Conservation (phyloP, 176 grass and related monocot species). For the Themeda triandra region DNA sequence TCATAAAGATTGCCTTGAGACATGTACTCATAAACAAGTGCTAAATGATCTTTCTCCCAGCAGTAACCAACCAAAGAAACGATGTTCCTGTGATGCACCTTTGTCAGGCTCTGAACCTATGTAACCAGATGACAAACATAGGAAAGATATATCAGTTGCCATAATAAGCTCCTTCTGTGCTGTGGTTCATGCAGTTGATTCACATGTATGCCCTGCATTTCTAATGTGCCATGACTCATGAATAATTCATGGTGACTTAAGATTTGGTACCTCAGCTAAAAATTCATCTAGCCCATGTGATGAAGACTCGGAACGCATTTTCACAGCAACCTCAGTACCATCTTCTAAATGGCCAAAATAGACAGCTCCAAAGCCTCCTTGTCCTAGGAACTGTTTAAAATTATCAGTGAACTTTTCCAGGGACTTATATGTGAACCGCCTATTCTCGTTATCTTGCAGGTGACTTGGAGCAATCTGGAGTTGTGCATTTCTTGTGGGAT, state of each 20-base stretch:
- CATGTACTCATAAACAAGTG: too few relatives aligned
- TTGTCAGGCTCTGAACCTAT: too few relatives aligned
- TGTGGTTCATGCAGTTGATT: too few relatives aligned
- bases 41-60: too few relatives aligned
- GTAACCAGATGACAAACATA: too few relatives aligned
- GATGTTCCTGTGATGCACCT: too few relatives aligned
- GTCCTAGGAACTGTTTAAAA: constrained; percentile 1
- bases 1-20: too few relatives aligned
- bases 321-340: constrained; percentile 14
- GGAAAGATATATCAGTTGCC: too few relatives aligned
- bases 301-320: background rate
- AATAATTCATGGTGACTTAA: background rate
- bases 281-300: background rate
- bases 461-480: background rate
- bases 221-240: too few relatives aligned
- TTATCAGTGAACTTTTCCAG: constrained; percentile 17
- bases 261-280: constrained; percentile 7
- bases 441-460: background rate
- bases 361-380: constrained; percentile 27
- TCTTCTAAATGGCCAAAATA: constrained; percentile 27
- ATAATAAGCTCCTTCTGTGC: too few relatives aligned
- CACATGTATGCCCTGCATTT: too few relatives aligned
- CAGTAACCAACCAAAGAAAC: too few relatives aligned
- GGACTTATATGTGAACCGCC: background rate
- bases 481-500: background rate